Base-by-base conservation (phyloP, 2,329 filamentous ascomycete species). In the Diplodia sapinea region DNA sequence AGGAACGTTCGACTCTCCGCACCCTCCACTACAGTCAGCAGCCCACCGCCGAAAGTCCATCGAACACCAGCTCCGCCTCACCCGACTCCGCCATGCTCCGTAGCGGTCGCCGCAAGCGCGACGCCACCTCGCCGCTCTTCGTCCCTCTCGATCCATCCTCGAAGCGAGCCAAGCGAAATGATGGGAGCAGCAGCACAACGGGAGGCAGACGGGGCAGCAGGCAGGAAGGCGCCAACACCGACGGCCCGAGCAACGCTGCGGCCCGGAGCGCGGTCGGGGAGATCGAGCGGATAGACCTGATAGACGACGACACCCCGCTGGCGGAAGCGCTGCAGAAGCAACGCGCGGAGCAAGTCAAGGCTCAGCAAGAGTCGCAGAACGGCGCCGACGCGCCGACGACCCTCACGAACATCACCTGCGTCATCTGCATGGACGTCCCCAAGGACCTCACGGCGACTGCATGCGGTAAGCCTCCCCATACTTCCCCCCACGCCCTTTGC, bases 371-470 rank as follows among this genome's bases (percentile, higher is more conserved):
- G 65, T 74, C 74, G 3, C 73, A 66, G 15, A 31, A 43, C 40
- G 54, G 52, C 11, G 56, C 68, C 33, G 79, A 81, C 61, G 78
- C 78, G 31, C 70, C 79, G 20, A 75, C 76, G 0, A 77, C 79
- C 43, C 79, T 84, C 70, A 84, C 78, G 26, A 82, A 76, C 5
- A 83, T 84, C 73, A 85, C 80, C 69, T 89, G 87, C 73, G 87
- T 88, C 54, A 86, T 89, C 26, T 89, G 87, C 76, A 85, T 89
- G 84, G 87, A 89, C 70, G 82, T 79, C 4, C 85, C 84, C 2
- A 87, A 83, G 9, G 83, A 89, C 73, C 81, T 87, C 11, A 88
- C 87, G 2, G 85, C 82, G 3, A 89, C 87, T 2, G 76, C 82
- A 26, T 89, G 87, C 73, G 87, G 86, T 88, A 80, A 66, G 83